Conservation (phyloP, 345 rosid species). For the Capsella bursapastoris region DNA sequence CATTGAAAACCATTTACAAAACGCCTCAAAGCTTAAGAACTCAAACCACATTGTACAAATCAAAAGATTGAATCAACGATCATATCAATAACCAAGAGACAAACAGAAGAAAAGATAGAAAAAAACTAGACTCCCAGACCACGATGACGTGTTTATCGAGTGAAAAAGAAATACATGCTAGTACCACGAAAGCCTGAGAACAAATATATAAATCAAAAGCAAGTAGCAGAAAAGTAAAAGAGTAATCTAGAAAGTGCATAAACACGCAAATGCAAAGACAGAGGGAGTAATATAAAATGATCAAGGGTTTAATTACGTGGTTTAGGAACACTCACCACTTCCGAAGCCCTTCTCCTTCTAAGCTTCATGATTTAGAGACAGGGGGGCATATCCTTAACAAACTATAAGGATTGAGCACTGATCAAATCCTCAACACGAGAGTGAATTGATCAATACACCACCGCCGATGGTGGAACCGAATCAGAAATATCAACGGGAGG, state of each 20-base stretch:
- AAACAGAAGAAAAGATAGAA: not conserved
- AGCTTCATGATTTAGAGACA: constrained; percentile 73
- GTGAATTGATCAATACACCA: constrained; percentile 56
- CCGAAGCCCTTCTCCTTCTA: constrained; percentile 70
- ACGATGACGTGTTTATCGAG: too few species aligned
- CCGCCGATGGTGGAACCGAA: constrained; percentile 13
- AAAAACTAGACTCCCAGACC: not conserved
- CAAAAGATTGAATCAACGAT: constrained; percentile 4
- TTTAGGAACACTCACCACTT: constrained; percentile 67
- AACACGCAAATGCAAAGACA: constrained; percentile 26
- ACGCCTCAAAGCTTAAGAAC: constrained; percentile 7
- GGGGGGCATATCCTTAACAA: constrained; percentile 55
- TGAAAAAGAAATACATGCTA: too few species aligned
- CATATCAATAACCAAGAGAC: not conserved
- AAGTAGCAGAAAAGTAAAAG: not conserved
- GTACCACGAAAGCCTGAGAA: too few species aligned
- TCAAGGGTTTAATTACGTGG: constrained; percentile 20
- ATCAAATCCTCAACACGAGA: constrained; percentile 54
- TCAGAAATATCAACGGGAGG: constrained; percentile 17
- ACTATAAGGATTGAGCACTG: constrained; percentile 37
- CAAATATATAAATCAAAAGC: not conserved
- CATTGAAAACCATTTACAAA: not conserved
- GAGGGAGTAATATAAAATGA: not conserved
- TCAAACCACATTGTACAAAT: constrained; percentile 5
- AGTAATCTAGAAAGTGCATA: not conserved